phyloP scores from a whole-genome alignment of 129 eudicot genomes.

The Apium graveolens region DNA sequence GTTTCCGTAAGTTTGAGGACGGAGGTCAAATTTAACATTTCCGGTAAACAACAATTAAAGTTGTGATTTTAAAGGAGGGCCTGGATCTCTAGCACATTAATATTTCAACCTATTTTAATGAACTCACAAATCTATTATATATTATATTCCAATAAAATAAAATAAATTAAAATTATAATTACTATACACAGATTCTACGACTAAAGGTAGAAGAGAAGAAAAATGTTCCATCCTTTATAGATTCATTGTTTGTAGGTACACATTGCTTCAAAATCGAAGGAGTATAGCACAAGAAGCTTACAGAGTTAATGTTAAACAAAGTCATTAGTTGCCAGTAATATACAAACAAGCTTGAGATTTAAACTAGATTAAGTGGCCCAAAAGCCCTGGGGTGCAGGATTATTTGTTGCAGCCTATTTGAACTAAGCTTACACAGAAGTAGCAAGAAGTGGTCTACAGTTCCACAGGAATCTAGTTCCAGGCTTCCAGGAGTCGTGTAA shows the following conservation, averaged over 20 bases:
- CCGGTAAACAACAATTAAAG: too few relatives aligned
- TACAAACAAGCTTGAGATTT: not conserved
- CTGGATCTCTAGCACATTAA: too few relatives aligned
- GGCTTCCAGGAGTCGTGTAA: not conserved
- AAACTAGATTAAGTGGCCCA: not conserved
- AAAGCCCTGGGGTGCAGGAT: not conserved
- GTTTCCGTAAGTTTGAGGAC: too few relatives aligned
- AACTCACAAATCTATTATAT: too few relatives aligned
- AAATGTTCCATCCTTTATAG: not conserved
- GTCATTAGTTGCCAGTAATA: not conserved
- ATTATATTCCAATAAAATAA: too few relatives aligned
- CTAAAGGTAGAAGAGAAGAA: too few relatives aligned
- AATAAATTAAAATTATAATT: too few relatives aligned
- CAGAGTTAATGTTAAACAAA: not conserved
- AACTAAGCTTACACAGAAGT: not conserved
- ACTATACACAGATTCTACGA: not conserved
- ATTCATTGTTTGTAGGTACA: not conserved
- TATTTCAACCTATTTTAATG: too few relatives aligned
- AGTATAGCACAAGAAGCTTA: not conserved
- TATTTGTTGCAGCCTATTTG: not conserved
- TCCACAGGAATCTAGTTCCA: not conserved
- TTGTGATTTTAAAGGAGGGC: too few relatives aligned
- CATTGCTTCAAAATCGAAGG: not conserved
- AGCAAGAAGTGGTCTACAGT: not conserved
- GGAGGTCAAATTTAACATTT: too few relatives aligned